These are phyloP conservation scores for Lasiosphaeriaceae sp. DNA, from an alignment of 495 filamentous ascomycete genomes.

Conservation along the genomic window DNA sequence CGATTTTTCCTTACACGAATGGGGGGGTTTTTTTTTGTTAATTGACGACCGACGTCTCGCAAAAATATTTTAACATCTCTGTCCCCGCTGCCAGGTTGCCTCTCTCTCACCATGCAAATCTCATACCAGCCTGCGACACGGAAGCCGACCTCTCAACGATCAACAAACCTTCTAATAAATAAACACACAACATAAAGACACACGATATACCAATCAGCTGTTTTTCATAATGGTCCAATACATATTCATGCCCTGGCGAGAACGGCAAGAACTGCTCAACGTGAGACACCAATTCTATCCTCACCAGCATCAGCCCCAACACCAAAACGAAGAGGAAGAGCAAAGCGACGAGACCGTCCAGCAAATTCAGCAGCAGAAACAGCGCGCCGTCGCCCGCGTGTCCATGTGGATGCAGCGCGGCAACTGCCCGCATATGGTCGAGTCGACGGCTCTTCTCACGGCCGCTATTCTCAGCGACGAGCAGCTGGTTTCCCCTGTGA, in stretches of 20 bases:
- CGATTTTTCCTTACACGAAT: too few species aligned
- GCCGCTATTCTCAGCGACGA: slow-evolving; percentile 67
- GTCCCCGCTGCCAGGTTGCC: too few species aligned
- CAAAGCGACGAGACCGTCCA: neutral
- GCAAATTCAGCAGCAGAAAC: slow-evolving; percentile 8
- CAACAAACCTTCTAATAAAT: too few species aligned
- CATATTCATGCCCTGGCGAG: slow-evolving; percentile 76
- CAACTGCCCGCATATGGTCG: slow-evolving; percentile 74
- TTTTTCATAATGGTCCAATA: slow-evolving; percentile 67
- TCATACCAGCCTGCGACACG: too few species aligned
- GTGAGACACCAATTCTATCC: slow-evolving; percentile 68
- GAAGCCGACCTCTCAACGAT: too few species aligned
- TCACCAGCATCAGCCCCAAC: neutral
- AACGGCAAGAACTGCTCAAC: slow-evolving; percentile 57
- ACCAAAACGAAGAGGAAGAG: neutral
- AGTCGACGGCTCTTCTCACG: slow-evolving; percentile 73
- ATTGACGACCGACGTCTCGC: too few species aligned
- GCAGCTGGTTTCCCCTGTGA: slow-evolving; percentile 14
- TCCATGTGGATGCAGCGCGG: slow-evolving; percentile 62
- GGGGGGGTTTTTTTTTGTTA: too few species aligned
- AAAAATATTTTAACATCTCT: too few species aligned
- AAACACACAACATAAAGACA: too few species aligned
- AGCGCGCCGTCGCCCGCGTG: slow-evolving; percentile 43
- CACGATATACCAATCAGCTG: too few species aligned
- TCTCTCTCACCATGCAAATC: too few species aligned